A percentile compares a stretch with the other conserved stretches of the same genome.
Conservation (phyloP, 345 rosid species). For the Streptanthus diversifolius region DNA sequence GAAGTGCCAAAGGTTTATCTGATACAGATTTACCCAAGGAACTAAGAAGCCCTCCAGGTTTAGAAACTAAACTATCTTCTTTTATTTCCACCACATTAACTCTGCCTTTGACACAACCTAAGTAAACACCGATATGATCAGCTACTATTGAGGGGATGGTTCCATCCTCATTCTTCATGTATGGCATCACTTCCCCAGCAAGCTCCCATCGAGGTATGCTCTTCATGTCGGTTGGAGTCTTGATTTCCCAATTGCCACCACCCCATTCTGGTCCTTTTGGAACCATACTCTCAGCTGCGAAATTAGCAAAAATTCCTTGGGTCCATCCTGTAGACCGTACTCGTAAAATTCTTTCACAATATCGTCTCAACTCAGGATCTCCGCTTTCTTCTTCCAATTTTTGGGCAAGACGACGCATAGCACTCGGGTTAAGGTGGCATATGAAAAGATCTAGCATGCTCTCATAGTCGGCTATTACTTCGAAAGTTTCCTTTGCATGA, state of each 20-base stretch:
- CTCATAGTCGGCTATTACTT: conserved; percentile 90
- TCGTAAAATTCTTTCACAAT: conserved; percentile 91
- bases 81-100: conserved; percentile 84
- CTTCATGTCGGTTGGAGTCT: conserved; percentile 79
- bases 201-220: conserved; percentile 90
- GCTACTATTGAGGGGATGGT: conserved; percentile 80
- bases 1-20: conserved; percentile 44
- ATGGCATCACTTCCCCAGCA: conserved; percentile 96
- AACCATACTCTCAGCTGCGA: conserved; percentile 99
- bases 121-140: conserved; percentile 89
- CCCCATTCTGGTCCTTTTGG: conserved; percentile 99
- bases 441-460: conserved; percentile 92
- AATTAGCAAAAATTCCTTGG: conserved; percentile 97
- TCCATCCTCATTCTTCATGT: conserved; percentile 95
- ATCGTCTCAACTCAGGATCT: conserved; percentile 84
- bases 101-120: conserved; percentile 91
- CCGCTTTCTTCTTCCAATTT: conserved; percentile 87
- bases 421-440: conserved; percentile 98
- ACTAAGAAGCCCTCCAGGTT: conserved; percentile 49
- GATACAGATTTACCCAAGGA: conserved; percentile 45
- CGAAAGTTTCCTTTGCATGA: conserved; percentile 94
- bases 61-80: conserved; percentile 71
- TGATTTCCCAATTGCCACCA: conserved; percentile 99
- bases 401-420: conserved; percentile 97
- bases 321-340: conserved; percentile 97